Evolutionary conservation across 371 early-diverging fungal species (phyloP).

Genomic region (Zychaea mexicana): DNA sequence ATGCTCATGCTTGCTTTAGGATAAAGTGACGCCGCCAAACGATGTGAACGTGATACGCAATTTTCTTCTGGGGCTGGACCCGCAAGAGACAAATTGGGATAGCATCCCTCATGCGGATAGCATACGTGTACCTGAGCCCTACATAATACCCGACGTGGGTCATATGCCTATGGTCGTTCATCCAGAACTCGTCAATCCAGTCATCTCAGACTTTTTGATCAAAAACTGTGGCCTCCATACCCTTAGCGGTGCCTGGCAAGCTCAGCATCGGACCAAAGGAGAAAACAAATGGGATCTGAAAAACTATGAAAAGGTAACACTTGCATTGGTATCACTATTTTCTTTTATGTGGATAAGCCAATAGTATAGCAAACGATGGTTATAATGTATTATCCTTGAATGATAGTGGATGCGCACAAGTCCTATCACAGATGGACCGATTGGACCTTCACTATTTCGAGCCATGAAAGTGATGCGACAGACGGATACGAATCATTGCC

Average conservation of each 20-base stretch:
- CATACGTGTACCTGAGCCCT: constrained; percentile 51
- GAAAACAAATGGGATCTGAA: constrained; percentile 74
- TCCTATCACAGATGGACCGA: constrained; percentile 51
- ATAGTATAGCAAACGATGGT: too few species aligned
- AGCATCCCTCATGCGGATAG: constrained; percentile 18
- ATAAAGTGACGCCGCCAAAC: constrained; percentile 47
- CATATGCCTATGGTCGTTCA: constrained; percentile 71
- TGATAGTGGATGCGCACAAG: constrained; percentile 58
- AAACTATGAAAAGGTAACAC: constrained; percentile 65
- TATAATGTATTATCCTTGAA: not conserved
- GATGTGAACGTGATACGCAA: constrained; percentile 52
- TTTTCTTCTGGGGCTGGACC: constrained; percentile 34
- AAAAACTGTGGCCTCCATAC: constrained; percentile 62
- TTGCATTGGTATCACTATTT: too few species aligned
- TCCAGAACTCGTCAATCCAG: constrained; percentile 67
- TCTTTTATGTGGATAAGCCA: too few species aligned
- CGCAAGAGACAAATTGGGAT: constrained; percentile 23
- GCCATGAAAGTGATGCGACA: constrained; percentile 72
- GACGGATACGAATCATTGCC: constrained; percentile 66
- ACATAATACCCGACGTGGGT: constrained; percentile 63
- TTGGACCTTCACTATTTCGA: constrained; percentile 57
- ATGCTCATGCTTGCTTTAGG: too few species aligned
- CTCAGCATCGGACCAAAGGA: constrained; percentile 53
- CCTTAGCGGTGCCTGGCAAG: constrained; percentile 65
- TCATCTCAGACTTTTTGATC: constrained; percentile 67